Percentiles rank a stretch among this genome's conserved stretches.
Evolutionary conservation across 2,329 filamentous ascomycete genomes (phyloP).

Genomic region (Fusarium sp.): DNA sequence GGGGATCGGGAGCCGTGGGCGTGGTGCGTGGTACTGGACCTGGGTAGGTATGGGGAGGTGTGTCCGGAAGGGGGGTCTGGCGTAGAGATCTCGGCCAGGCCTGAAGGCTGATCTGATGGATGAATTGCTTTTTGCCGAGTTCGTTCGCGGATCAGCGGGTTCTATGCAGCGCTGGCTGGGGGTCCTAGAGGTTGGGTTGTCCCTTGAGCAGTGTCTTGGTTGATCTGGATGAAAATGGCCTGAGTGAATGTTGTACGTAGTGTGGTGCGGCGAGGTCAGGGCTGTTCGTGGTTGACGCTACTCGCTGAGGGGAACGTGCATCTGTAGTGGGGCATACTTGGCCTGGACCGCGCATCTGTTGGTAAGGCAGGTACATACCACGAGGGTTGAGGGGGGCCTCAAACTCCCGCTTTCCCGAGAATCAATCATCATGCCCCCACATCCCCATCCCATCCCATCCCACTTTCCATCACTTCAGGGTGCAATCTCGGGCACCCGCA

Average conservation of each 20-base stretch:
- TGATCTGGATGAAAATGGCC: neutral
- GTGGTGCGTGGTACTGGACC: neutral
- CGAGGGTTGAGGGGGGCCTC: neutral
- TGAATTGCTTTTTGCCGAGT: conserved; percentile 9
- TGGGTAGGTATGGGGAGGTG: neutral
- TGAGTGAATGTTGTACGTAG: neutral
- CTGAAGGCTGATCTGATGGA: neutral
- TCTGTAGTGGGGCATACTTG: neutral
- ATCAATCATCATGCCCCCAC: neutral
- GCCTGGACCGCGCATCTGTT: neutral
- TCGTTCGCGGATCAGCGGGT: neutral
- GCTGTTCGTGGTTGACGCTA: neutral
- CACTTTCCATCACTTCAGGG: neutral
- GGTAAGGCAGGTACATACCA: neutral
- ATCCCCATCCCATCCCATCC: neutral
- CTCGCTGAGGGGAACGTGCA: conserved; percentile 10
- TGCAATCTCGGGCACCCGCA: neutral
- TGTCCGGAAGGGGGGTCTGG: neutral
- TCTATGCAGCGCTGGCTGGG: neutral
- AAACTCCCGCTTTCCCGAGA: neutral
- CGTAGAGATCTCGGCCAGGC: neutral
- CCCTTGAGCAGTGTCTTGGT: neutral
- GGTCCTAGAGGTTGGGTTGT: neutral
- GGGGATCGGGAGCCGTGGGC: conserved; percentile 4
- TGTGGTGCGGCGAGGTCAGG: conserved; percentile 27